Evolutionary conservation across 768 basidiomycete genomes (phyloP), one percentile per base, ranked within the genome.

Genomic region (Cystofilobasidium macerans): DNA sequence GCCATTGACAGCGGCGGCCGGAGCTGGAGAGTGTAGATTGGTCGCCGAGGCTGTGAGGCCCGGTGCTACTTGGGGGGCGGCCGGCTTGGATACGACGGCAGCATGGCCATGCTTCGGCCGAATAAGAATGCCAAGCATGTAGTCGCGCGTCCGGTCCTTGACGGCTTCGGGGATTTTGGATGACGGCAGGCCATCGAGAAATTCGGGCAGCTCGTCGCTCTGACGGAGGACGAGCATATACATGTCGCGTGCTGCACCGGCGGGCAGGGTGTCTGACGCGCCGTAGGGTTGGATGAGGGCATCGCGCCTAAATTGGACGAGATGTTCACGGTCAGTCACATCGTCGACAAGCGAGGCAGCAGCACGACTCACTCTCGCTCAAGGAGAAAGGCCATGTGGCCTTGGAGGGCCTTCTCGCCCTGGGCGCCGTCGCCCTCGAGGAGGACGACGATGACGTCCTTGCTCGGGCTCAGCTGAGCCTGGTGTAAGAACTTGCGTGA

Each of bases 401-500:
- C 40, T 4, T 38, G 30, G 24, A 45, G 14, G 11, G 33, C 36
- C 42, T 38, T 33, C 26, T 33, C 20, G 33, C 61, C 67, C n/a
- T 62, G 45, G 42, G 9, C 57, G 7, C 53, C 61, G 3, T 3
- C 56, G 3, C 42, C 61, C 14, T 68, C 61, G 14, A 68, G n/a
- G 1, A 40, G 9, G 13, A 68, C 61, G 22, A 68, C 67, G 20
- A 68, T 26, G 53, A 68, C 26, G 26, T 68, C 67, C 56, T 62
- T 62, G 53, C 33, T 68, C 40, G 67, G 61, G 24, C 42, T 62
- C 24, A 68, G 51, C 20, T 58, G 67, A 11, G 43, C 22, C 56
- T 68, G 67, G 20, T 43, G 53, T 24, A 68, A 36, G 45, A 57
- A 68, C 56, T 68, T 63, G 16, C 67, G 36, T n/a, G 59, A 61